Percentiles rank a stretch among this genome's conserved stretches.
phyloP scores from a whole-genome alignment of 129 eudicot species.

The Flaveria ramosissima region DNA sequence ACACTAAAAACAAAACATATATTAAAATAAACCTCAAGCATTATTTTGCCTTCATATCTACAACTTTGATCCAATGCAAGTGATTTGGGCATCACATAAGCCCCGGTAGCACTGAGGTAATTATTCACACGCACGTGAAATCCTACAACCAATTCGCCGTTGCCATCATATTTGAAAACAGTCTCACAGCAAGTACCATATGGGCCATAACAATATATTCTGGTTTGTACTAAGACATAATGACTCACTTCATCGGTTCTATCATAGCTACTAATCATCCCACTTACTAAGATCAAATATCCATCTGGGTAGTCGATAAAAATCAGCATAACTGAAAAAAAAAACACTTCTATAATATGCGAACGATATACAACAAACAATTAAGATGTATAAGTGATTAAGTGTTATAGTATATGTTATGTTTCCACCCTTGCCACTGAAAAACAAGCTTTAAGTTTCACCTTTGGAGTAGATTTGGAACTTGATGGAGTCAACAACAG shows the following conservation, averaged over 20 bases:
- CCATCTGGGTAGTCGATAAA: background rate
- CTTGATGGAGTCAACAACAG: background rate
- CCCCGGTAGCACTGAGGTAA: background rate
- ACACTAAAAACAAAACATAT: background rate
- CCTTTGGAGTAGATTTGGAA: background rate
- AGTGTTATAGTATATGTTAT: background rate
- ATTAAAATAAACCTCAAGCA: background rate
- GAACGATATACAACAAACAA: background rate
- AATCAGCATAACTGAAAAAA: background rate
- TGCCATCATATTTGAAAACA: conserved; percentile 22
- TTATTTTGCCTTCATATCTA: background rate
- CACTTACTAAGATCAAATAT: background rate
- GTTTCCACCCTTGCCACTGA: background rate
- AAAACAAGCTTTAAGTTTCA: background rate
- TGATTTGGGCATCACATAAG: conserved; percentile 2
- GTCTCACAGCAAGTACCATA: conserved; percentile 14
- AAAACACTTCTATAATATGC: background rate
- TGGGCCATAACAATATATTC: conserved; percentile 35
- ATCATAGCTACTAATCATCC: background rate
- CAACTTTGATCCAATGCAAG: background rate
- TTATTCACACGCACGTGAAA: background rate
- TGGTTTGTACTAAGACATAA: conserved; percentile 27
- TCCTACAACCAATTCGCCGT: conserved; percentile 14
- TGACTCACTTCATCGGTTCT: background rate
- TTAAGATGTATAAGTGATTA: too few relatives aligned